phyloP scores from a whole-genome alignment of 495 filamentous ascomycete genomes.

The Podospora pseudopauciseta region DNA sequence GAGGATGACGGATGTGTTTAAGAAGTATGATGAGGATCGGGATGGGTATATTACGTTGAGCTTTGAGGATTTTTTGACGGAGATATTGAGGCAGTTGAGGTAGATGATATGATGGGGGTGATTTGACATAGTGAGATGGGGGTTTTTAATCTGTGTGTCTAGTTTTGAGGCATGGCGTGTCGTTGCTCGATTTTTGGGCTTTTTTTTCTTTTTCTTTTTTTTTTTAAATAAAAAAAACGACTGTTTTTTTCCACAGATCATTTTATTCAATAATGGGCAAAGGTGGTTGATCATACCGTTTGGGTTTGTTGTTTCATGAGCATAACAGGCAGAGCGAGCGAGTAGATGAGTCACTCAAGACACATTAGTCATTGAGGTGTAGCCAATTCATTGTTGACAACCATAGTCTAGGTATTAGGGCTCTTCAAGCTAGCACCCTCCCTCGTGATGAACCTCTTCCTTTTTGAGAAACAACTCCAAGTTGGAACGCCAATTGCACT shows the following conservation, averaged over 20 bases:
- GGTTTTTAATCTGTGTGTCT: not conserved
- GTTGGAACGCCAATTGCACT: not conserved
- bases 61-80: conserved; percentile 77
- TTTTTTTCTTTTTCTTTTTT: not conserved
- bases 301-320: not conserved
- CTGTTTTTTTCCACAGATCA: not conserved
- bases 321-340: not conserved
- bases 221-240: not conserved
- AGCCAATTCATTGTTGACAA: no score
- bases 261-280: not conserved
- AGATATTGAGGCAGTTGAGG: conserved; percentile 50
- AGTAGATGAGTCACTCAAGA: not conserved
- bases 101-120: conserved; percentile 17
- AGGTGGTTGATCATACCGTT: not conserved
- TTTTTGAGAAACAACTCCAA: not conserved
- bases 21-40: conserved; percentile 95
- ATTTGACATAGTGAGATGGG: not conserved
- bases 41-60: conserved; percentile 86
- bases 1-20: conserved; percentile 99
- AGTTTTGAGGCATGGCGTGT: not conserved
- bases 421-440: not conserved
- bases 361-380: not conserved
- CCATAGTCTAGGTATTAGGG: not conserved
- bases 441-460: not conserved
- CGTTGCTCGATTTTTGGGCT: not conserved